Evolutionary conservation across 2,329 filamentous ascomycete genomes (phyloP).

Genomic region (Bertia moriformis): DNA sequence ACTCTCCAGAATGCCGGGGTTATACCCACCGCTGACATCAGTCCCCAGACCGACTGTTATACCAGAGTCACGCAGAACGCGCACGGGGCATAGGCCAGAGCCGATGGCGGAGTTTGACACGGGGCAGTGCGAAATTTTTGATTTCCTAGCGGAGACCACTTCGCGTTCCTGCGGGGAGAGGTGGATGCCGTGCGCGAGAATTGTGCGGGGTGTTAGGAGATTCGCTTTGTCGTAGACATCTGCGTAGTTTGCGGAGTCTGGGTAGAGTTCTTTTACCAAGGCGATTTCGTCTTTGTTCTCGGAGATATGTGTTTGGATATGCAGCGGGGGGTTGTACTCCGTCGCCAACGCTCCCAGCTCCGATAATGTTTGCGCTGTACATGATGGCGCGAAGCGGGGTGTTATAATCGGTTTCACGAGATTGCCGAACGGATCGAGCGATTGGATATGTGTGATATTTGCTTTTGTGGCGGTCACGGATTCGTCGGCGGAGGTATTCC

Average conservation of each 20-base stretch:
- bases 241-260: constrained; percentile 1
- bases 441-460: background rate
- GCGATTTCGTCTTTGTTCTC: constrained; percentile 1
- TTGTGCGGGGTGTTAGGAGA: constrained; percentile 1
- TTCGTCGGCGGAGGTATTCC: background rate
- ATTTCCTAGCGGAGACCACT: background rate
- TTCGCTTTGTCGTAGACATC: background rate
- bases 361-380: background rate
- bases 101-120: background rate
- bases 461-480: background rate
- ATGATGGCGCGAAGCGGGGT: constrained; percentile 1
- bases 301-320: constrained; percentile 1
- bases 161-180: background rate
- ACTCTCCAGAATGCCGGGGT: background rate
- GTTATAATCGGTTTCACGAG: constrained; percentile 1
- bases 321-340: background rate
- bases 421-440: background rate
- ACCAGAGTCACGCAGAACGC: background rate
- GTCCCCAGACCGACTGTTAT: constrained; percentile 2
- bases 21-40: constrained; percentile 2
- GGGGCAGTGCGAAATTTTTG: constrained; percentile 1
- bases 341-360: background rate
- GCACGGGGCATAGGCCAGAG: background rate
- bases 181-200: constrained; percentile 2
- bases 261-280: constrained; percentile 1